Base-by-base conservation (phyloP, 352 stramenopile species). In the Phytophthora boehmeriae region DNA sequence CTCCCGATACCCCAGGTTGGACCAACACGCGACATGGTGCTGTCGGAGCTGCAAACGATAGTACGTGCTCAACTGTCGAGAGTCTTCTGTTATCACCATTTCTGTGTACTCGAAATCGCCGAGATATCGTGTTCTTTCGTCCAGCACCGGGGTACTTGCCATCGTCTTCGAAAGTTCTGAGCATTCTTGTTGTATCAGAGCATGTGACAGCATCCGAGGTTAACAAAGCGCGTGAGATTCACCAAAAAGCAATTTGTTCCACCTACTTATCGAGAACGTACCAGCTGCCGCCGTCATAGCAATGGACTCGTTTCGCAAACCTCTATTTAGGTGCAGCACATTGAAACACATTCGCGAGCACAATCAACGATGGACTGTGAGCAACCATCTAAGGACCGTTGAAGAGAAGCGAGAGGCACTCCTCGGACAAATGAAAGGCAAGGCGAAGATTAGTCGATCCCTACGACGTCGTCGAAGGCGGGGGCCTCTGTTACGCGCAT, bases 181-280 rank as follows among this genome's bases (percentile, higher is more conserved):
- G 76, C 17, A 78, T 88, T 16, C 68, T 93, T 28, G 58, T 92
- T 1, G 63, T 86, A 3, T 80, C 78, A 8, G 79, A 89, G 13
- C 85, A 93, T 41, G 75, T 93, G 25, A 14, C 75, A 4, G 17
- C 36, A 6, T 80, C 53, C 0, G 83, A 92, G 63, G 66, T 88
- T 5, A 71, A 64, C 30, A 76, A 76, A 46, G 68, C 76, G 1
- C 66, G 81, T 14, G 71, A 88, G n/a, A n/a, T 64, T 2, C 80
- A 92, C 39, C 68, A 87, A 19, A 73, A 65, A 79, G 77, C 46
- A 92, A 92, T 39, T 23, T 92, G 8, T 86, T 93, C 30, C 85
- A 93, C 48, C 35, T 93, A 38, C 62, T 93, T 32, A 92, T 93
- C 50, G 59, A 83, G 28, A 89, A 90, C 54, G 66, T 90, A 11